Percentiles rank a stretch among this genome's conserved stretches.
phyloP scores from a whole-genome alignment of 257 asterid species.

The Solanum pimpinellifolium region DNA sequence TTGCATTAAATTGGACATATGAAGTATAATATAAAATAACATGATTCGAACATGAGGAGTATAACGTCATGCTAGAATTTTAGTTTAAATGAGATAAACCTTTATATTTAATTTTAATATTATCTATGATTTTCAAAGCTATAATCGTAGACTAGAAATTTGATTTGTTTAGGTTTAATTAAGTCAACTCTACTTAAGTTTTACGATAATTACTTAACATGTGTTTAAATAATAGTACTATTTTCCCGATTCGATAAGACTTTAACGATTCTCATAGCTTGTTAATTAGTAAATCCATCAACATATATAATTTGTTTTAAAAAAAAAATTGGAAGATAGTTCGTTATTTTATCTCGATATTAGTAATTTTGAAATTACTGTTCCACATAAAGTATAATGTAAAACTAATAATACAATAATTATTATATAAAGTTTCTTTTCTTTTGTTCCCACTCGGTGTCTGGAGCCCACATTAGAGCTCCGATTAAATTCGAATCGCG shows the following conservation, averaged over 20 bases:
- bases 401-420: too few relatives aligned
- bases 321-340: too few relatives aligned
- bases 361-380: too few relatives aligned
- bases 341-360: neutral
- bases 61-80: neutral
- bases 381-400: neutral
- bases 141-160: neutral
- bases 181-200: neutral
- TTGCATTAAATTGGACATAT: neutral
- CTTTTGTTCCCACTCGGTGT: fast-evolving
- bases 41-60: too few relatives aligned
- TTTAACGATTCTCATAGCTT: neutral
- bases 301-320: too few relatives aligned
- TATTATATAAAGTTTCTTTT: neutral
- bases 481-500: too few relatives aligned
- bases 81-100: neutral
- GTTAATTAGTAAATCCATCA: neutral
- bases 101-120: too few relatives aligned
- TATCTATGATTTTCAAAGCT: neutral
- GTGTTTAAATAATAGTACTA: too few relatives aligned
- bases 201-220: too few relatives aligned
- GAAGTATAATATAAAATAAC: neutral
- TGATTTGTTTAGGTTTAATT: neutral
- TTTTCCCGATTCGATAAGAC: neutral
- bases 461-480: too few relatives aligned